A percentile compares a stretch with the other conserved stretches of the same genome.
Evolutionary conservation across 164 flowering plant species (phyloP).

Genomic region (Brasenia schreberi): DNA sequence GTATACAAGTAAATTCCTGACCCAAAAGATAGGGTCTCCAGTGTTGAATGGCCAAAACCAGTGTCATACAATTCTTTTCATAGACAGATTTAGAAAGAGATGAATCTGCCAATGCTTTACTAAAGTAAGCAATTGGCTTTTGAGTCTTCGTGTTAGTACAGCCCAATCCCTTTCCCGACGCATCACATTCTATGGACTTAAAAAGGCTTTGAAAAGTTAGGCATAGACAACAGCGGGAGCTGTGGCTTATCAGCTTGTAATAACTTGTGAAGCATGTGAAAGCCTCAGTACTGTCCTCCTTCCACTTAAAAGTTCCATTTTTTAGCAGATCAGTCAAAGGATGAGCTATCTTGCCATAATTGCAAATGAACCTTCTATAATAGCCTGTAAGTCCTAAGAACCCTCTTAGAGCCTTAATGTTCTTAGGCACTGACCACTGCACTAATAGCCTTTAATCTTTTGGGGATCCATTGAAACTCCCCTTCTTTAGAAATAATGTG

Average conservation of each 20-base stretch:
- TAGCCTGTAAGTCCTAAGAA: slow-evolving; percentile 1
- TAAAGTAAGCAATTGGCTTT: neutral
- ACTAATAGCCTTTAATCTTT: neutral
- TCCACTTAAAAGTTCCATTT: neutral
- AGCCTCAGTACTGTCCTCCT: too few species aligned
- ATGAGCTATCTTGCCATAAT: neutral
- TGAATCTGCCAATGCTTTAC: neutral
- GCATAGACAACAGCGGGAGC: neutral
- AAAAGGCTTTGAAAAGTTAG: neutral
- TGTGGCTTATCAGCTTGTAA: neutral
- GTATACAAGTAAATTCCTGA: neutral
- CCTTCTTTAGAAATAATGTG: neutral
- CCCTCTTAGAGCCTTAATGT: neutral
- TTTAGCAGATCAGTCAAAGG: neutral
- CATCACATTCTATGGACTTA: neutral
- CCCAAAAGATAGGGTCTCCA: slow-evolving; percentile 1
- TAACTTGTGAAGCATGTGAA: neutral
- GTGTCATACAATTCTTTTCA: neutral
- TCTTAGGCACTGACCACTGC: neutral
- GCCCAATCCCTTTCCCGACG: neutral
- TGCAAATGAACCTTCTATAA: neutral
- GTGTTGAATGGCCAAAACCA: neutral
- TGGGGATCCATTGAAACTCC: neutral
- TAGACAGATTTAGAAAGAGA: neutral
- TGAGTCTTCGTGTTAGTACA: neutral